A percentile compares a stretch with the other conserved stretches of the same genome.
These are phyloP conservation scores for Erysimum pusillum DNA, from an alignment of 441 rosid species.

Conservation along the genomic window DNA sequence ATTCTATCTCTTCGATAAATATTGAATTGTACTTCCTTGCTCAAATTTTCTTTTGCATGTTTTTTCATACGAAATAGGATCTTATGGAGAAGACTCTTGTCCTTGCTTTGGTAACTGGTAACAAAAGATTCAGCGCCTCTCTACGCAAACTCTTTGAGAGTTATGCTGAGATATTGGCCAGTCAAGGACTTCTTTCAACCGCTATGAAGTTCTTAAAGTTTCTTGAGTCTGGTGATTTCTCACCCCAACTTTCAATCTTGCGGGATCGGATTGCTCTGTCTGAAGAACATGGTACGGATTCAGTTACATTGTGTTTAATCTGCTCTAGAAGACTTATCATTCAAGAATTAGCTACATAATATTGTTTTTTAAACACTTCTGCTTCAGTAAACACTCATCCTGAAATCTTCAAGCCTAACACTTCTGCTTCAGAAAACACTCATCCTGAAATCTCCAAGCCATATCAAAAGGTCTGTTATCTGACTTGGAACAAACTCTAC, in stretches of 20 bases:
- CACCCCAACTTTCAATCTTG: slow-evolving; percentile 87
- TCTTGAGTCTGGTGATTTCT: slow-evolving; percentile 82
- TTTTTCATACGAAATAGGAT: too few species aligned
- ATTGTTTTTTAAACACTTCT: too few species aligned
- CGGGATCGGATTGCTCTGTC: slow-evolving; percentile 87
- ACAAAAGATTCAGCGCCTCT: slow-evolving; percentile 89
- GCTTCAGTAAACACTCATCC: too few species aligned
- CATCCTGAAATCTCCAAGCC: slow-evolving; percentile 55
- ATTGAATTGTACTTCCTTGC: slow-evolving; percentile 15
- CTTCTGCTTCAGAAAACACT: slow-evolving; percentile 52
- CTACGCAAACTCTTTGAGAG: slow-evolving; percentile 99
- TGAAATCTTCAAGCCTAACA: slow-evolving; percentile 62
- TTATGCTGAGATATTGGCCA: slow-evolving; percentile 97
- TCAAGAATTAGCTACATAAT: too few species aligned
- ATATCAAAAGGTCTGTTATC: too few species aligned
- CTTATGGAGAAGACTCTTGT: slow-evolving; percentile 99
- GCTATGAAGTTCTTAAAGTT: slow-evolving; percentile 86
- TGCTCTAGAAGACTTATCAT: too few species aligned
- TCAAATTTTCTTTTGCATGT: slow-evolving; percentile 44
- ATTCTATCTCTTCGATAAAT: slow-evolving; percentile 27
- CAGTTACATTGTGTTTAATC: too few species aligned
- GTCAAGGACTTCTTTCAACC: slow-evolving; percentile 87
- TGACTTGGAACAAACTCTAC: too few species aligned
- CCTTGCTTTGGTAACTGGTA: slow-evolving; percentile 96
- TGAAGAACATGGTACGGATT: slow-evolving; percentile 72